Base-by-base conservation (phyloP, 2,329 filamentous ascomycete species). In the Sordariomycetes sp. region DNA sequence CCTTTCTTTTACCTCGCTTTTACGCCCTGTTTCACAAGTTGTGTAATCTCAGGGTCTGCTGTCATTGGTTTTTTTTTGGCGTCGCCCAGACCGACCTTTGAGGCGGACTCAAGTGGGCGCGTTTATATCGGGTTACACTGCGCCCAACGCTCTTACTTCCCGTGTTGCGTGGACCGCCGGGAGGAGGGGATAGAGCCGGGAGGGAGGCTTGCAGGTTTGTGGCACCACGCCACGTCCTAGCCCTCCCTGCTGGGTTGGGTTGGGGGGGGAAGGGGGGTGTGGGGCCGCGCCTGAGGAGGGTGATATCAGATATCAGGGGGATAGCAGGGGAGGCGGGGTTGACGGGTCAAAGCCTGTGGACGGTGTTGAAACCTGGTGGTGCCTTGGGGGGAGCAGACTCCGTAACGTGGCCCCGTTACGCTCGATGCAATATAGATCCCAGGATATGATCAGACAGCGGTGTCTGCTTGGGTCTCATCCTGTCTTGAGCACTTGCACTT, bases 11-110 rank as follows among this genome's bases (percentile, higher is more conserved):
- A 32, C 28, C 28, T 32, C 28, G 28, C 8, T 8, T 32, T 32
- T 8, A 32, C 28, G 34, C 48, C 48, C 34, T 56, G 45, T 52
- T 56, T 52, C 48, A 56, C 55, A 52, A 28, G 54, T 28, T n/a
- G 55, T 52, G 55, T 34, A 52, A 56, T 56, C 10, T 15, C 15
- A 39, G 28, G 20, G 3, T 13, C 28, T 17, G 15, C 50, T 52
- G 3, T 10, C 32, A 48, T 56, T 56, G 17, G 22, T 20, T 20
- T n/a, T 20, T 20, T n/a, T n/a, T 35, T 51, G 8, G 42, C 10
- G 10, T 7, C n/a, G 34, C 10, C 17, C 25, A n/a, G 24, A 17
- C 13, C 32, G 42, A 34, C 25, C 36, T 51, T 32, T 35, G 28
- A 51, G 42, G 32, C 42, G 25, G 28, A 50, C 54, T 56, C 25